phyloP scores from a whole-genome alignment of 345 rosid species.

The Cochlearia excelsa region DNA sequence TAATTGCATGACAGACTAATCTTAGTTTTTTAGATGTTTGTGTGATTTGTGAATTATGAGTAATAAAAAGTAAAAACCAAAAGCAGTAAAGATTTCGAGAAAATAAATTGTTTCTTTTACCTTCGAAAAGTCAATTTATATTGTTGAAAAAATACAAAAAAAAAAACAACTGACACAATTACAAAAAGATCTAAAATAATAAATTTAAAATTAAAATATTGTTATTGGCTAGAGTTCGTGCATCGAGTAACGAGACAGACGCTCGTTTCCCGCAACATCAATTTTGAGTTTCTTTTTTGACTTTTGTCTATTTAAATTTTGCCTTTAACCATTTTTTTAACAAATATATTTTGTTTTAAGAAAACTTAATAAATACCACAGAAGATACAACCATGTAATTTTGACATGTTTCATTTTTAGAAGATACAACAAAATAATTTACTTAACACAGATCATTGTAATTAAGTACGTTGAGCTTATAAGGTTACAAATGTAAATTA shows the following conservation, averaged over 20 bases:
- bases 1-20: background rate
- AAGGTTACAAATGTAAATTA: no score
- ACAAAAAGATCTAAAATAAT: constrained; percentile 13
- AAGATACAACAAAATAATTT: background rate
- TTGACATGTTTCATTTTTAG: constrained; percentile 1
- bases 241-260: constrained; percentile 29
- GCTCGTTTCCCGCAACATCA: constrained; percentile 39
- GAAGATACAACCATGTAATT: constrained; percentile 9
- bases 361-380: background rate
- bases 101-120: background rate
- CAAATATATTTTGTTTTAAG: background rate
- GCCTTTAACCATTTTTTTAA: background rate
- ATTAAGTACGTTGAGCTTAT: background rate
- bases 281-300: background rate
- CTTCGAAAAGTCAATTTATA: constrained; percentile 19
- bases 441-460: background rate
- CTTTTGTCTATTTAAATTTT: background rate
- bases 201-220: background rate
- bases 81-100: constrained; percentile 16
- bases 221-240: constrained; percentile 37
- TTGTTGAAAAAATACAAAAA: background rate
- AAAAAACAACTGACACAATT: background rate
- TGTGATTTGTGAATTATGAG: background rate
- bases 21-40: no score
- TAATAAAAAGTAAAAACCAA: constrained; percentile 2